Evolutionary conservation across 2,329 filamentous ascomycete species (phyloP).

Genomic region (Exophiala phaeomuriformis): DNA sequence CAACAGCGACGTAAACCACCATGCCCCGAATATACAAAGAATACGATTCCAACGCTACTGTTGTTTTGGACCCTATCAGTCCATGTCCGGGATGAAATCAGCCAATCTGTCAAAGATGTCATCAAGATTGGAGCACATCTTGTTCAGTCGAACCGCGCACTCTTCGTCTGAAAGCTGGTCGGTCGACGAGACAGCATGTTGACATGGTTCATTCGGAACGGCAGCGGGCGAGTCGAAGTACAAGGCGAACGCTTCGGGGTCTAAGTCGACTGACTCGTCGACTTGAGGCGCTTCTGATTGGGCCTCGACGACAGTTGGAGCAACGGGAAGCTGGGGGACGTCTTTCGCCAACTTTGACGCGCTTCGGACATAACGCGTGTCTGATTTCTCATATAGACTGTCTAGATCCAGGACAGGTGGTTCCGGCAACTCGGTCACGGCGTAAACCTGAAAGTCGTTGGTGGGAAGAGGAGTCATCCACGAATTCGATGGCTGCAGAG

Average conservation of each 20-base stretch:
- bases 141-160: slow-evolving; percentile 7
- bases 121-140: slow-evolving; percentile 20
- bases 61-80: background rate
- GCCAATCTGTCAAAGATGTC: slow-evolving; percentile 17
- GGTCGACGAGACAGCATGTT: background rate
- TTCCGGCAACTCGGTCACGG: slow-evolving; percentile 63
- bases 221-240: slow-evolving; percentile 12
- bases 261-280: slow-evolving; percentile 44
- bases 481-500: slow-evolving; percentile 54
- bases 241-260: slow-evolving; percentile 14
- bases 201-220: slow-evolving; percentile 11
- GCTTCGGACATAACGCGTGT: background rate
- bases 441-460: slow-evolving; percentile 49
- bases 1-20: too few relatives aligned
- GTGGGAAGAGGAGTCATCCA: slow-evolving; percentile 43
- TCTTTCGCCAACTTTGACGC: slow-evolving; percentile 10
- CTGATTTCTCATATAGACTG: slow-evolving; percentile 62
- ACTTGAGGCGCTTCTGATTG: slow-evolving; percentile 45
- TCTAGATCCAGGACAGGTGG: slow-evolving; percentile 55
- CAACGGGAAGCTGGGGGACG: slow-evolving; percentile 12
- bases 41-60: too few relatives aligned
- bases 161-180: slow-evolving; percentile 10
- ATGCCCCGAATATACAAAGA: too few relatives aligned
- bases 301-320: slow-evolving; percentile 30
- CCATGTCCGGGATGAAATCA: slow-evolving; percentile 11